A percentile compares a stretch with the other conserved stretches of the same genome.
These are phyloP conservation scores for Venturia carpophila DNA, from an alignment of 2,329 filamentous ascomycete genomes.

Conservation along the genomic window DNA sequence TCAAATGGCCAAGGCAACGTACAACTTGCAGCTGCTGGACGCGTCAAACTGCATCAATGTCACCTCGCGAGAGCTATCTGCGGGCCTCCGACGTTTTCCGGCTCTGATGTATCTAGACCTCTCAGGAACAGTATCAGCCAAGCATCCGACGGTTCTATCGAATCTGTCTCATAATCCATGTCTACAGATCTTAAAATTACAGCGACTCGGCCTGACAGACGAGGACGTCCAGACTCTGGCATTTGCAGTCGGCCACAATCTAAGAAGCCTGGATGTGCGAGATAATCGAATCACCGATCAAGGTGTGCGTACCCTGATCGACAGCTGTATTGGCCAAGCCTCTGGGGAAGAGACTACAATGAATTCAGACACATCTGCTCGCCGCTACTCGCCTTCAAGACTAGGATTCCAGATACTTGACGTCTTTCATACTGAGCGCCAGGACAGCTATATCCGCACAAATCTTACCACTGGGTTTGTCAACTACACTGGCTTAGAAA, in stretches of 20 bases:
- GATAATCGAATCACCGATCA: conserved; percentile 51
- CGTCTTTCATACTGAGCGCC: conserved; percentile 38
- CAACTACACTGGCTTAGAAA: conserved; percentile 48
- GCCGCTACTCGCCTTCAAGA: conserved; percentile 20
- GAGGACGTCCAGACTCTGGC: conserved; percentile 45
- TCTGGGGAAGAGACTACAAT: conserved; percentile 10
- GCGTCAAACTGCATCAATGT: conserved; percentile 51
- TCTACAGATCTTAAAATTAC: conserved; percentile 50
- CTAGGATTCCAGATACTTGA: conserved; percentile 20
- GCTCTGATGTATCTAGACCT: conserved; percentile 51
- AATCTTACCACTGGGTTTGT: conserved; percentile 43
- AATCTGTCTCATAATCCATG: conserved; percentile 40
- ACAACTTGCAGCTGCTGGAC: conserved; percentile 48
- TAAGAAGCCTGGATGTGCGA: conserved; percentile 50
- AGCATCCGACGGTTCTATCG: conserved; percentile 42
- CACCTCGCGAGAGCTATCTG: conserved; percentile 47
- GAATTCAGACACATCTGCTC: not conserved
- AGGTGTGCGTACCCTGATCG: conserved; percentile 44
- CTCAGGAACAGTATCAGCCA: conserved; percentile 45
- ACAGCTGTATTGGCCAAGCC: conserved; percentile 40
- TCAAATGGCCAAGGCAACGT: conserved; percentile 22
- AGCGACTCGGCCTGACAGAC: conserved; percentile 47
- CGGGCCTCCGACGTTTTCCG: conserved; percentile 46
- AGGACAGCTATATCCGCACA: conserved; percentile 46
- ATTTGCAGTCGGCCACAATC: conserved; percentile 42